Base-by-base conservation (phyloP, 305 asterid genomes). In the Fraxinus baroniana region DNA sequence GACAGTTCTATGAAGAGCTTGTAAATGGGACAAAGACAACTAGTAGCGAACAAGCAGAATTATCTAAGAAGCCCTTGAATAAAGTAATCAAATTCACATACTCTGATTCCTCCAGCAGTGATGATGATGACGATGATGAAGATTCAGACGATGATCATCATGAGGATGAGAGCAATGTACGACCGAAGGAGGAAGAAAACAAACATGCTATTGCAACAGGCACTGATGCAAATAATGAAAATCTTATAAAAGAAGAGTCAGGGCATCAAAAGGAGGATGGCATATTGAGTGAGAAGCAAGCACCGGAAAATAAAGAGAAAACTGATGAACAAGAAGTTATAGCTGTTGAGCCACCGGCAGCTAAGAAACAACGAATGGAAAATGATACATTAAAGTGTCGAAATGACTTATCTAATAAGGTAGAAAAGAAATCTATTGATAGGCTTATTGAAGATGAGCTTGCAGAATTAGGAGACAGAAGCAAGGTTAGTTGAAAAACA, bases 401-500 rank as follows among this genome's bases (percentile, higher is more conserved):
- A 80, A 85, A 80, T 78, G 78, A 73, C 2, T 77, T 79, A 52
- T 3, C 91, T 52, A 77, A 81, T 62, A 91, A 82, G 85, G 79
- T 76, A 1, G 94, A 90, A 84, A 86, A 83, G 71, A 90, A 90
- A 86, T 94, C 99, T 37, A 88, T 96, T 81, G 98, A 96, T 84
- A 83, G 90, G 89, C 82, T 92, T 78, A 96, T 96, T 81, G 99
- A 96, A 81, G 97, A 85, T 4, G 99, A 96, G 91, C 90, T 96
- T 41, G 98, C 97, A 8, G 97, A 94, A 86, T 84, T 96, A 85
- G 95, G 93, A 76, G 97, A 96, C 89, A 94, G 82, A 89, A 90
- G 89, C 89, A 96, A 96, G 96, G 99, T 92, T 81, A 87, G 91
- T 83, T 35, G 44, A 4, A 68, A 37, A 39, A 22, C 41, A 74